A percentile compares a stretch with the other conserved stretches of the same genome.
Conservation (phyloP, 2,329 filamentous ascomycete genomes). For the Calonectria henricotiae region DNA sequence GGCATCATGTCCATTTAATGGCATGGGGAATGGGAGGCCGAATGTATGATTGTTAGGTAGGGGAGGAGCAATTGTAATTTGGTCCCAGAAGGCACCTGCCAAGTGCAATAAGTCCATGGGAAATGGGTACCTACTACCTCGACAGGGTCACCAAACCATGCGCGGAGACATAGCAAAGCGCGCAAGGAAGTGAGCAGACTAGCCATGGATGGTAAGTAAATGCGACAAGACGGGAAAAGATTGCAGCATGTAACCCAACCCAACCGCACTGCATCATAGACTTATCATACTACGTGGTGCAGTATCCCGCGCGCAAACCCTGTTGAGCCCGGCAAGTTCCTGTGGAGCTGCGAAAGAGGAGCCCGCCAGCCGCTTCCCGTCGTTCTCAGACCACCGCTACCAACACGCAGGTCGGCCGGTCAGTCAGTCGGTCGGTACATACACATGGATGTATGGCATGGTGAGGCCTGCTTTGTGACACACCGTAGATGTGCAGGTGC, state of each 20-base stretch:
- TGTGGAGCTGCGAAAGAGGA: conserved; percentile 29
- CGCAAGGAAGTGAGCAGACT: not conserved
- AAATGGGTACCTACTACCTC: conserved; percentile 3
- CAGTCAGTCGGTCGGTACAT: not conserved
- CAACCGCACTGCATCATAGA: conserved; percentile 24
- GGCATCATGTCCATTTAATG: conserved; percentile 15
- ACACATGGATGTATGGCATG: conserved; percentile 11
- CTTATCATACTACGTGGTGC: conserved; percentile 19
- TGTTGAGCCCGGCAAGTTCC: conserved; percentile 27
- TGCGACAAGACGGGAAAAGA: conserved; percentile 5
- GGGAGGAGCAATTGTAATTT: conserved; percentile 14
- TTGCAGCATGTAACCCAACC: conserved; percentile 16
- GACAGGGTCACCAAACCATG: conserved; percentile 11
- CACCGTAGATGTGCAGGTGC: conserved; percentile 3
- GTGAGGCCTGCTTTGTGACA: conserved; percentile 29
- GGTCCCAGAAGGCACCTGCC: conserved; percentile 17
- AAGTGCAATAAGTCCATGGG: conserved; percentile 17
- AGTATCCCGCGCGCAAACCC: conserved; percentile 25
- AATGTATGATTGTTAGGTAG: conserved; percentile 15
- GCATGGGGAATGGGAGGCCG: conserved; percentile 3
- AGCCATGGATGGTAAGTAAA: conserved; percentile 1
- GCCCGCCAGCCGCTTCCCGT: conserved; percentile 24
- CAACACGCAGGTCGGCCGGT: conserved; percentile 1
- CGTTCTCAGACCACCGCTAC: conserved; percentile 14
- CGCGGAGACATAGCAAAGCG: not conserved